Evolutionary conservation across 305 asterid genomes (phyloP), one percentile per base, ranked within the genome.

Genomic region (Plantago coronopus): DNA sequence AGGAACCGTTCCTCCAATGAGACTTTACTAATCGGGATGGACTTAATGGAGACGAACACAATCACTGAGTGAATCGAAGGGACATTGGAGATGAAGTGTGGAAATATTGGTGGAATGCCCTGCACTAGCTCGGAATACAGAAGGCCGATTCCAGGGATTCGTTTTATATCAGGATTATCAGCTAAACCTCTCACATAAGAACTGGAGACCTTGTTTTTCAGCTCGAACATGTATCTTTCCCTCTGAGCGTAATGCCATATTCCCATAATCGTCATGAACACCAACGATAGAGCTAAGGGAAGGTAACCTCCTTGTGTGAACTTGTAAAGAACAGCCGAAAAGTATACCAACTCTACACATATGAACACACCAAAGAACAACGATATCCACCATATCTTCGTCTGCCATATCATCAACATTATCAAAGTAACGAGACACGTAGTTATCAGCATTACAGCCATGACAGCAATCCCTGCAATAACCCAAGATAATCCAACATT

Each of bases 71-170:
- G 90, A 19, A 88, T 62, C 0, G 95, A 77, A 2, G 91, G 94
- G 0, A 88, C 43, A 21, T 84, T 88, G 11, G 85, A 49, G 19
- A 82, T 69, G 21, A 79, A 87, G 44, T 87, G 90, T 1, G 88
- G 74, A 31, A 85, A 86, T 25, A 89, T 83, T 0, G 93, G 94
- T 0, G 95, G 95, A 44, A 89, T 86, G 2, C 95, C 95, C 34
- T 89, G 91, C 1, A 86, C 96, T 1, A 89, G 79, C n/a, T 83
- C 89, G 1, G 96, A 86, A 57, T 89, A 89, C 0, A 89, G 73
- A n/a, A 89, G 69, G 7, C 90, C 91, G 1, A 89, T 76, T 2
- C 96, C 96, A 0, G 94, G 96, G 1, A 86, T n/a, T 65, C 89
- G 62, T 31, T 54, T 69, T 2, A 86, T 64, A 3, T 65, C 51